A percentile compares a stretch with the other conserved stretches of the same genome.
These are phyloP conservation scores for Phytophthora parvispora DNA, from an alignment of 352 stramenopile species.

Conservation along the genomic window DNA sequence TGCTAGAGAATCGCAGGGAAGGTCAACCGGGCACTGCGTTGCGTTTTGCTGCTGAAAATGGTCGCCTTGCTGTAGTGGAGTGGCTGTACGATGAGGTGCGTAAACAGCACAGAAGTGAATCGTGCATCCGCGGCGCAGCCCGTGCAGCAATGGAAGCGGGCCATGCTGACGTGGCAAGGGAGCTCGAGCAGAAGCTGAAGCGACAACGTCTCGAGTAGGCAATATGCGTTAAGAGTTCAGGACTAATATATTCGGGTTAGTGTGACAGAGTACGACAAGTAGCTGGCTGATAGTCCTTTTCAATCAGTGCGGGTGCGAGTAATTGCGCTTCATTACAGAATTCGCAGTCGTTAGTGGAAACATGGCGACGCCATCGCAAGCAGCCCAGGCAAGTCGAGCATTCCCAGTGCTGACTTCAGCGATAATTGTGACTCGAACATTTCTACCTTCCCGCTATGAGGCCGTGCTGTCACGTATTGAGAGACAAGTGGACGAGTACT, in stretches of 20 bases:
- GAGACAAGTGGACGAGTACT: constrained; percentile 1
- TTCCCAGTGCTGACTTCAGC: constrained; percentile 14
- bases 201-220: constrained; percentile 19
- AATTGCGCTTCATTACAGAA: constrained; percentile 4
- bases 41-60: constrained; percentile 12
- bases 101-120: constrained; percentile 19
- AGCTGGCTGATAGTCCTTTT: constrained; percentile 3
- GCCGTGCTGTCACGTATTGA: neutral
- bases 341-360: neutral
- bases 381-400: neutral
- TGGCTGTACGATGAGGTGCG: constrained; percentile 17
- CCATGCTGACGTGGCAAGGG: constrained; percentile 8
- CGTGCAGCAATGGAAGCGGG: constrained; percentile 17
- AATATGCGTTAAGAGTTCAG: neutral
- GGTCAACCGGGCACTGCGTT: constrained; percentile 14
- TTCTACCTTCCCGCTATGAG: neutral
- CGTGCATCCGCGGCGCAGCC: constrained; percentile 14
- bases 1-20: constrained; percentile 18
- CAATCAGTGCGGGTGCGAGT: constrained; percentile 3
- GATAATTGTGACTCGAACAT: constrained; percentile 18
- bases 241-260: neutral
- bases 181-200: constrained; percentile 27
- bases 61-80: constrained; percentile 9
- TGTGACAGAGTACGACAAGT: neutral
- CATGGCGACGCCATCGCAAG: neutral